Evolutionary conservation across 169 alveolate species (phyloP).

Genomic region (Eimeria mitis): DNA sequence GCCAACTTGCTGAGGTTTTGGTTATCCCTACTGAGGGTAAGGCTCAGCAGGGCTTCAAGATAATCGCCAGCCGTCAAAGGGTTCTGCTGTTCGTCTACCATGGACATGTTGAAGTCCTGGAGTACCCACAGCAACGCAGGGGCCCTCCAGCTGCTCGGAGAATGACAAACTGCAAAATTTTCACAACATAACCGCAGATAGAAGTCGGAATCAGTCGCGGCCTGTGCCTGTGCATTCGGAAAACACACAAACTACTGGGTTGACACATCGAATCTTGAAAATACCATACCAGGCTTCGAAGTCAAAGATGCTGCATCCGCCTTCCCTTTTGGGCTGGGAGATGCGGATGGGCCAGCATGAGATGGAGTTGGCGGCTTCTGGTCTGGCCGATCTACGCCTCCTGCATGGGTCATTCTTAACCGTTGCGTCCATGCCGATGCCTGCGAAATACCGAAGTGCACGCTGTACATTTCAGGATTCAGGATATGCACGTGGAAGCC

Average conservation of each 20-base stretch:
- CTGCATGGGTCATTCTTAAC: slow-evolving; percentile 22
- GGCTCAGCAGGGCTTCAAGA: slow-evolving; percentile 71
- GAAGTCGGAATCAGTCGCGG: neutral
- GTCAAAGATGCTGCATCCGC: neutral
- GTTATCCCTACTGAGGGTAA: neutral
- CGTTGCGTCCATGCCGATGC: slow-evolving; percentile 80
- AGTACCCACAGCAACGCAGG: slow-evolving; percentile 80
- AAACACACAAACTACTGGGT: neutral
- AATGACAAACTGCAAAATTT: neutral
- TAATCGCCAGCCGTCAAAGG: slow-evolving; percentile 79
- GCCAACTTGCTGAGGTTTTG: slow-evolving; percentile 52
- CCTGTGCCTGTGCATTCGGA: neutral
- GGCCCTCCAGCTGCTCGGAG: slow-evolving; percentile 73
- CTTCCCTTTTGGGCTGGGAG: slow-evolving; percentile 58
- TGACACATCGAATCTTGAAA: neutral
- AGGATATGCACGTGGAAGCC: too few relatives aligned
- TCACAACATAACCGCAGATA: neutral
- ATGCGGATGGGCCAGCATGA: slow-evolving; percentile 39
- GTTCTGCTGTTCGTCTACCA: slow-evolving; percentile 71
- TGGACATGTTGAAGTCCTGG: slow-evolving; percentile 74
- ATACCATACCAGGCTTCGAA: slow-evolving; percentile 2
- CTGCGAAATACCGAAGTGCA: neutral
- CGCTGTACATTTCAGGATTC: neutral
- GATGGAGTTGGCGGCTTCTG: slow-evolving; percentile 59
- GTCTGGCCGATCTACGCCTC: slow-evolving; percentile 42